Evolutionary conservation across 495 filamentous ascomycete genomes (phyloP).

Genomic region (Darksidea phi): DNA sequence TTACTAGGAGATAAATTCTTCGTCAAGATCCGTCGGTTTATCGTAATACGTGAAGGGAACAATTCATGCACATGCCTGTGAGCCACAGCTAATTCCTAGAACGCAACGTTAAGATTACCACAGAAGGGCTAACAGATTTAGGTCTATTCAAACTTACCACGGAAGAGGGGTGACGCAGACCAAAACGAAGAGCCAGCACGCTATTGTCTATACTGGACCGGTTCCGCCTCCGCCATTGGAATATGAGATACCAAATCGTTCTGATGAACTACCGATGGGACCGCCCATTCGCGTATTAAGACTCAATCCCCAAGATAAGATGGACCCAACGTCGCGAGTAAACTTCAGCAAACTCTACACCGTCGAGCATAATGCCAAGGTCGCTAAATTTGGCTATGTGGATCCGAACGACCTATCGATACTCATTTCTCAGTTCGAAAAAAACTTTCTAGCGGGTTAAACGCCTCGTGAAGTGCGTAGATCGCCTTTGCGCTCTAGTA

Average conservation of each 20-base stretch:
- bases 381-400: constrained; percentile 42
- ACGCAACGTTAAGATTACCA: not conserved
- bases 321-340: constrained; percentile 43
- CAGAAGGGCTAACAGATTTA: not conserved
- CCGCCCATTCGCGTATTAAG: constrained; percentile 4
- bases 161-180: constrained; percentile 24
- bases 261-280: not conserved
- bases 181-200: constrained; percentile 33
- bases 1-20: constrained; percentile 23
- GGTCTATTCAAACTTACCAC: constrained; percentile 36
- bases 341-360: constrained; percentile 51
- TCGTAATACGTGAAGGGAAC: constrained; percentile 31
- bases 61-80: constrained; percentile 30
- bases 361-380: constrained; percentile 52
- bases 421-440: constrained; percentile 12
- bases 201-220: constrained; percentile 37
- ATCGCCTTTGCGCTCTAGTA: too few relatives aligned
- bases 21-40: constrained; percentile 37
- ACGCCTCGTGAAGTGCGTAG: too few relatives aligned
- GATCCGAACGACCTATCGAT: constrained; percentile 1
- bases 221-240: not conserved
- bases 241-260: not conserved
- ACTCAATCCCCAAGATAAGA: not conserved
- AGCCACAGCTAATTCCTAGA: not conserved
- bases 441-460: too few relatives aligned